Evolutionary conservation across 2,329 filamentous ascomycete genomes (phyloP), one percentile per base, ranked within the genome.

Genomic region (Fusarium algeriense): DNA sequence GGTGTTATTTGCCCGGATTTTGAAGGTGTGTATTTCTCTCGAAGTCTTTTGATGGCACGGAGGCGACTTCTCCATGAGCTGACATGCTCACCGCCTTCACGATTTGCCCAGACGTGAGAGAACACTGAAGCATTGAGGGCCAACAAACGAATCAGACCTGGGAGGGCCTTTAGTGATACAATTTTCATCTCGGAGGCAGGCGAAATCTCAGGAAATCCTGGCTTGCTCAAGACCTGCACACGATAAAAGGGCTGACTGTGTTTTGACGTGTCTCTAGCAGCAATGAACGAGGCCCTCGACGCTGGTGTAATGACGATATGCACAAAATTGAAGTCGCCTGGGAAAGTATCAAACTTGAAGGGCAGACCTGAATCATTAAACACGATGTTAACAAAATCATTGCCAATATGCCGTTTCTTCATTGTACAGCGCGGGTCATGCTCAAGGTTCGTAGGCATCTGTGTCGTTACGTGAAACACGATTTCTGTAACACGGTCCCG

Each of bases 341-440:
- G 94, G 75, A 99, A 97, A 0, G 93, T 97, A 78, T 97, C 90
- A 78, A 97, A 97, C 58, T 89, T 88, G 83, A 97, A 98, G 0
- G 93, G 92, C 50, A 91, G 81, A n/a, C 96, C 95, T 4, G 95
- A 98, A 77, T 97, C 94, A 80, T 99, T 99, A 86, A 97, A 99
- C 63, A 99, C 92, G 74, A 99, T 97, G 79, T 97, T 98, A 78
- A 99, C 96, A 80, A 93, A 97, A 80, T 98, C 96, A 78, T 99
- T 99, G 63, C 96, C 96, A 67, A 98, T 96, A 78, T 98, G 97
- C 5, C 91, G 88, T 82, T 99, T 99, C 84, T 99, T 99, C 79
- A 90, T 87, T 68, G 91, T 90, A 77, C 92, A 94, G 68, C 89
- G 87, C 13, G 92, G 89, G 75, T 97, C 94, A 34, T 89, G 87